Evolutionary conservation across 148 eudicot species (phyloP), one percentile per base, ranked within the genome.

Genomic region (Dianthus caryophyllus): DNA sequence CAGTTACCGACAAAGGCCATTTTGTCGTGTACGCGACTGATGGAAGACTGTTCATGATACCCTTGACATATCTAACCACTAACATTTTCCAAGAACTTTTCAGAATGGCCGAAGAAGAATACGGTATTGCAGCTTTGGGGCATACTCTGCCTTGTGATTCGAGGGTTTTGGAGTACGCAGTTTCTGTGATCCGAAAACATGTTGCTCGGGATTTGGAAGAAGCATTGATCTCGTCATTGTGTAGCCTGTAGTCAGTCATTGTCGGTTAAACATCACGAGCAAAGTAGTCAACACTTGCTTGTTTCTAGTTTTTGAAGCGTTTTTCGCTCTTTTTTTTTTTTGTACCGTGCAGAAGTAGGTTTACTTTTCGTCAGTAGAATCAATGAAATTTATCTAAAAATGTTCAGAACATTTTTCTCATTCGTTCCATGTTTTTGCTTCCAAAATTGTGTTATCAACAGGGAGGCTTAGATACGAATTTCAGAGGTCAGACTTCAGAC

Each of bases 11-110:
- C 38, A 33, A 60, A 18, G 58, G 73, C 9, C 66, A 61, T 27
- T 70, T 70, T 24, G 66, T 70, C 4, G 73, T 70, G 5, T 70
- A 70, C 56, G 44, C 73, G 29, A 47, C 41, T 11, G 73, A 70
- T 60, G 30, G 24, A 18, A 70, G 30, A 46, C 56, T 66, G 31
- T 70, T 70, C 27, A 49, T 70, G 57, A 59, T 70, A 12, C 73
- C 66, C 17, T 49, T 70, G 56, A 20, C 66, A 1, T 70, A 13
- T 27, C 73, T 44, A 1, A 47, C 30, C 5, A 58, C 6, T 0
- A 47, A 70, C 11, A 70, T 59, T 46, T 47, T 61, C 24, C 30
- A 29, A 47, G 57, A 70, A 63, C 46, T 58, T 18, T 59, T 59
- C 6, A 70, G 66, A 61, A 41, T 68, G 55, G 65, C 63, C 0